Evolutionary conservation across 129 eudicot genomes (phyloP).

Genomic region (Tagetes erecta): DNA sequence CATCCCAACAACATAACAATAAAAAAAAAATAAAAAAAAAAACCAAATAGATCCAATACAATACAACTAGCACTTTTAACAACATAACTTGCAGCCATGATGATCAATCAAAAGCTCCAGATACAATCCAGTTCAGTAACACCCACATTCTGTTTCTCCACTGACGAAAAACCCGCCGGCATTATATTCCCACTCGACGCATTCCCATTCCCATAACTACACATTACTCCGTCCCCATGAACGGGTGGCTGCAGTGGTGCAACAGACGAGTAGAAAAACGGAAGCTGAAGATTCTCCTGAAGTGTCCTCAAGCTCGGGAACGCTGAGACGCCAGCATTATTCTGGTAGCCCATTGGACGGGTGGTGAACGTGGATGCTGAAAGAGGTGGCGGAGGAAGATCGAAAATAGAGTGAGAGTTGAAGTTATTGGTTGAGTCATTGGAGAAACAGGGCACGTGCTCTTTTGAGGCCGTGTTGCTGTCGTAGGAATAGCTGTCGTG

Average conservation of each 20-base stretch:
- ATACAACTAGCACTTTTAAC: too few relatives aligned
- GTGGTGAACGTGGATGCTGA: constrained; percentile 1
- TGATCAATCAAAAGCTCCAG: constrained; percentile 57
- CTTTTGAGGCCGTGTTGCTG: constrained; percentile 41
- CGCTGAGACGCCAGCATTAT: constrained; percentile 39
- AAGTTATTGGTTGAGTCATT: constrained; percentile 42
- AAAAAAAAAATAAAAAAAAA: background rate
- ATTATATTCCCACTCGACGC: constrained; percentile 24
- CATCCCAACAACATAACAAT: background rate
- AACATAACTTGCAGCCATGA: background rate
- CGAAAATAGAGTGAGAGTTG: constrained; percentile 36
- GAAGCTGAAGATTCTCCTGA: constrained; percentile 68
- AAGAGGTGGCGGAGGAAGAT: constrained; percentile 31
- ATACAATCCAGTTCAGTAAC: constrained; percentile 69
- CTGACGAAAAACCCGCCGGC: constrained; percentile 30
- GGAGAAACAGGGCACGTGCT: constrained; percentile 99
- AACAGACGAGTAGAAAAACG: constrained; percentile 42
- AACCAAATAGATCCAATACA: background rate
- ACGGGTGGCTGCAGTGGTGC: constrained; percentile 46
- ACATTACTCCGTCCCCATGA: constrained; percentile 32
- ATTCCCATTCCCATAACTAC: constrained; percentile 25
- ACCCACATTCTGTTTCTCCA: constrained; percentile 52
- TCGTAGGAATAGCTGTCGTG: constrained; percentile 52
- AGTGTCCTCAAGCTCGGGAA: constrained; percentile 71
- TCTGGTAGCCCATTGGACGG: constrained; percentile 16